phyloP scores from a whole-genome alignment of 1,139 yeast genomes.

The Taphrina pruni region DNA sequence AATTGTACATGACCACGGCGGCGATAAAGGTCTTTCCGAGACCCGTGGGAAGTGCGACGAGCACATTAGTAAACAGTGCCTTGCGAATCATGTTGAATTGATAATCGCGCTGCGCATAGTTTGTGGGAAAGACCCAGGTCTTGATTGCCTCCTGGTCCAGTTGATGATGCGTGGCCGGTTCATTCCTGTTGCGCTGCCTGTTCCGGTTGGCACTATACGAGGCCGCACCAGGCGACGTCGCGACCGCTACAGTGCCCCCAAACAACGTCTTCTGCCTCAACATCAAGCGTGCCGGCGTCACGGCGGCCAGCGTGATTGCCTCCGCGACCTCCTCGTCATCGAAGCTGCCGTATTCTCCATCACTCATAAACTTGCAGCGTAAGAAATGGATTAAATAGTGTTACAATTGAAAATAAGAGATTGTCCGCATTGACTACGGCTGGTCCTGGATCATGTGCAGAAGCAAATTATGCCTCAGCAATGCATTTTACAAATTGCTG shows the following conservation, averaged over 20 bases:
- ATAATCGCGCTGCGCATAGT: conserved; percentile 81
- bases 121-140: conserved; percentile 81
- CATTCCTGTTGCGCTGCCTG: conserved; percentile 29
- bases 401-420: background rate
- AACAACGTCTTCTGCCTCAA: conserved; percentile 15
- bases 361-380: conserved; percentile 15
- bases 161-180: conserved; percentile 42
- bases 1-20: conserved; percentile 89
- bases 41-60: conserved; percentile 96
- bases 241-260: conserved; percentile 7
- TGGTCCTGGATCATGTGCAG: too few species aligned
- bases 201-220: conserved; percentile 22
- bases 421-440: too few species aligned
- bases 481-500: too few species aligned
- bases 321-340: conserved; percentile 26
- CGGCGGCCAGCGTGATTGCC: conserved; percentile 11
- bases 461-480: too few species aligned
- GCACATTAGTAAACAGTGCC: conserved; percentile 72
- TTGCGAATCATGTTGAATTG: conserved; percentile 79
- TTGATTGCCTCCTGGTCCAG: conserved; percentile 43
- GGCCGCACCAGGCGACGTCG: conserved; percentile 31
- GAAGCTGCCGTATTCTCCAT: conserved; percentile 34
- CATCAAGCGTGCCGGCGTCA: conserved; percentile 15
- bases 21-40: conserved; percentile 97
- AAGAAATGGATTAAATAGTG: background rate